Evolutionary conservation across 352 stramenopile genomes (phyloP), one percentile per base, ranked within the genome.

Genomic region (Globisporangium megalacanthum): DNA sequence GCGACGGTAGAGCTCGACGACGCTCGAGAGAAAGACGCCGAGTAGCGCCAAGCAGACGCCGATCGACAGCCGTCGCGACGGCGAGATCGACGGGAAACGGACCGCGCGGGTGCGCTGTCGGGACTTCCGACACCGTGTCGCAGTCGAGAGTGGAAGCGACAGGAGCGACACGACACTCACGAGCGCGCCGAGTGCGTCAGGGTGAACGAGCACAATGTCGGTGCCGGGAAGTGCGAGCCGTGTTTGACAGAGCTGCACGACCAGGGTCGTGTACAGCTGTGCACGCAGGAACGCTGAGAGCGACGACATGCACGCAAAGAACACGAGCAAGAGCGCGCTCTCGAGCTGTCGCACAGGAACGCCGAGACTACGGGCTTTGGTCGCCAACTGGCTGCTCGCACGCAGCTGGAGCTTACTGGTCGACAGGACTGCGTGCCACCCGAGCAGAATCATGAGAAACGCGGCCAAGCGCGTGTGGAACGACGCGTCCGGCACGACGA

Each of bases 1-100:
- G 19, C 83, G 79, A 2, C 83, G 79, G 48, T 94, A 94, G 0
- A 94, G 69, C 64, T 91, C 81, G 14, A 89, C 70, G 41, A 94
- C 69, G 53, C 83, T 88, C 10, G 79, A 76, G 36, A 91, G 52
- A 57, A 94, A 94, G 31, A 91, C 55, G 8, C 73, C 67, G 19
- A 83, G n/a, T 17, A 90, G 68, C 25, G 79, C 86, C 15, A 87
- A 58, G 33, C 83, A 64, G 50, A 80, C 75, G 0, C 69, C 74
- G 45, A 86, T 62, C 8, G 67, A 80, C 53, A 87, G 80, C 10
- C 80, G 68, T 0, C 62, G 59, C 10, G 61, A 61, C 7, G 68
- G 61, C 0, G 62, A 68, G 25, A 66, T 25, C 39, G 61, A 47
- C n/a, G 54, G 46, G 54, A 66, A 6, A 7, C 39, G 37, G 25